Conservation (phyloP, 1,284 basidiomycete genomes). For the Takashimella koratensis region DNA sequence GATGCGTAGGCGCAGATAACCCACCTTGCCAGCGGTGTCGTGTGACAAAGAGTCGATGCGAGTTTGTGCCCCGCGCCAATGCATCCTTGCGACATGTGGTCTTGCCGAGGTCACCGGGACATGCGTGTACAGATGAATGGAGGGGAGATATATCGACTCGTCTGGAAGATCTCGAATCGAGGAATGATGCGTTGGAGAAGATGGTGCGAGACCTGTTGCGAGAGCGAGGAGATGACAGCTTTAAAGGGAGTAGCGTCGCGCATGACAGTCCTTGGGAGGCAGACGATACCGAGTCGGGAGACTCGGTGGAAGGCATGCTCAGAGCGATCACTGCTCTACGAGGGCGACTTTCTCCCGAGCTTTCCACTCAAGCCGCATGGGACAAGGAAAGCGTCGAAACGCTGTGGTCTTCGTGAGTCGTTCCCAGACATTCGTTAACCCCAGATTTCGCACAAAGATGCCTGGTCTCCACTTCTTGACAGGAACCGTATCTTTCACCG, state of each 20-base stretch:
- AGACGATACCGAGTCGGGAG: background rate
- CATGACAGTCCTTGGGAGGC: background rate
- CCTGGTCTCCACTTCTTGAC: conserved; percentile 22
- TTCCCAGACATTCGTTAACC: background rate
- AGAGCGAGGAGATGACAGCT: background rate
- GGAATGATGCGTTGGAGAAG: conserved; percentile 10
- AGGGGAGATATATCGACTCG: conserved; percentile 15
- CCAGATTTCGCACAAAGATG: conserved; percentile 22
- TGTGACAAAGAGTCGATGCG: conserved; percentile 15
- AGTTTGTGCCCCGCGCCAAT: conserved; percentile 21
- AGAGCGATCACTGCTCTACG: background rate
- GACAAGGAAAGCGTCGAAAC: conserved; percentile 1
- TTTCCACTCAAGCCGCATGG: conserved; percentile 12
- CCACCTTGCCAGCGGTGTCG: conserved; percentile 20
- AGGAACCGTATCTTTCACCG: conserved; percentile 19
- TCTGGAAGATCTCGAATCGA: conserved; percentile 14
- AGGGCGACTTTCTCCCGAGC: conserved; percentile 4
- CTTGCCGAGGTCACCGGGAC: conserved; percentile 15
- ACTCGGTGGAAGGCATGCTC: conserved; percentile 1
- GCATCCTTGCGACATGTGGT: conserved; percentile 8
- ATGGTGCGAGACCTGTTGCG: conserved; percentile 5
- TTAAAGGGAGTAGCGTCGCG: background rate
- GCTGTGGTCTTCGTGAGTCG: conserved; percentile 14
- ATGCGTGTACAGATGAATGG: conserved; percentile 23
- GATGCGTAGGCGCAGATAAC: conserved; percentile 20